Evolutionary conservation across 768 basidiomycete species (phyloP), one percentile per base, ranked within the genome.

Genomic region (Lactifluus hygrophoroides): DNA sequence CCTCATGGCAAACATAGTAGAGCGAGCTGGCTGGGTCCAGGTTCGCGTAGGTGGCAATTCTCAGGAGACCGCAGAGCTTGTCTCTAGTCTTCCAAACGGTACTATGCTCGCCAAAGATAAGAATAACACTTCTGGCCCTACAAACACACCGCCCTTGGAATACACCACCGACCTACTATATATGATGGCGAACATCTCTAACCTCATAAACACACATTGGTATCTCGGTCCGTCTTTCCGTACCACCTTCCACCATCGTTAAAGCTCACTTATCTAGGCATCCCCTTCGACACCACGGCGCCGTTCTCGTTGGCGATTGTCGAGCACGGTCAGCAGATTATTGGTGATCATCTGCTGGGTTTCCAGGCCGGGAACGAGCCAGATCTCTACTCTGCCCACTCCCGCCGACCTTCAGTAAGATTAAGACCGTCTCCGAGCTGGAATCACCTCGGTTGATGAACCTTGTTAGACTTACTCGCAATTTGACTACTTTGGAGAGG

Each of bases 21-120:
- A 81, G 63, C 78, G 90, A 25, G 79, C 80, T 1, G 88, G 88
- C 2, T 66, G 70, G 1, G 80, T 88, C 11, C 70, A 77, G 13
- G 70, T 90, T 17, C 81, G 89, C 48, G 75, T 91, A 0, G 89
- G 90, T 30, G 89, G 89, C 37, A 92, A 91, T 69, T 84, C 85
- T 0, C 90, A 91, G 67, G 90, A 93, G 52, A 77, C 73, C 6
- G 84, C 75, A 8, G 70, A 70, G 4, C 66, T 82, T 54, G 82
- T 81, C 5, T 70, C 73, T 32, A 75, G 71, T 35, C 77, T 83
- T 8, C 68, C 78, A 0, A 76, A 81, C 54, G 75, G 74, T 10
- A 64, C 70, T n/a, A 76, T 79, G 23, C 70, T 87, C n/a, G 72
- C 79, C 45, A 89, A 88, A 68, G 73, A 75, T 48, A 57, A 66